These are phyloP conservation scores for Scutellaria minor DNA, from an alignment of 257 asterid genomes.

Conservation along the genomic window DNA sequence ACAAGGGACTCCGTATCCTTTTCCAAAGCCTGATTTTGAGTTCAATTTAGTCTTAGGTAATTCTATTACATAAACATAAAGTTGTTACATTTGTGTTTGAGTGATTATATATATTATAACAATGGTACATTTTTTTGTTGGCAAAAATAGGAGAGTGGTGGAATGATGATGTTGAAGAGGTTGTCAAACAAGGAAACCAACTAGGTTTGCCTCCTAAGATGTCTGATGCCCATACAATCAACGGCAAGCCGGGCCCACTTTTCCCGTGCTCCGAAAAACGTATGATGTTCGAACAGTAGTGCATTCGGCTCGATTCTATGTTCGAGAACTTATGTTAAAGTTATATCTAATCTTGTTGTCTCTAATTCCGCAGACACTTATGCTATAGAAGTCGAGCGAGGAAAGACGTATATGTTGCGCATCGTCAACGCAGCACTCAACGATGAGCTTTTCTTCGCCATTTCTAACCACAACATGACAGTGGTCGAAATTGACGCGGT, in stretches of 20 bases:
- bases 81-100: no score
- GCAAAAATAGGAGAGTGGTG: slow-evolving; percentile 46
- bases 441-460: slow-evolving; percentile 68
- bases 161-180: slow-evolving; percentile 47
- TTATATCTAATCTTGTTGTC: neutral
- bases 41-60: slow-evolving; percentile 39
- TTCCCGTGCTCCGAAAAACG: slow-evolving; percentile 49
- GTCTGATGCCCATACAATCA: slow-evolving; percentile 50
- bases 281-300: neutral
- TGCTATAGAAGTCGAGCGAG: slow-evolving; percentile 47
- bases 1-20: slow-evolving; percentile 63
- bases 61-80: neutral
- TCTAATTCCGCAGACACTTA: slow-evolving; percentile 47
- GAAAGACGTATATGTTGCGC: slow-evolving; percentile 43
- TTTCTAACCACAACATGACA: slow-evolving; percentile 59
- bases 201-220: slow-evolving; percentile 48
- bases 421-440: slow-evolving; percentile 48
- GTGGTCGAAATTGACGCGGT: slow-evolving; percentile 55
- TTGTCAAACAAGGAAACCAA: slow-evolving; percentile 46
- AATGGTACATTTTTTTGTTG: no score
- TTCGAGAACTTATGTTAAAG: neutral
- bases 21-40: slow-evolving; percentile 58
- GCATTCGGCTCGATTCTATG: neutral
- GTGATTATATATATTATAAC: no score
- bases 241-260: slow-evolving; percentile 55